These are phyloP conservation scores for Taiozyma sp. DNA, from an alignment of 1,139 yeast species.

Conservation along the genomic window DNA sequence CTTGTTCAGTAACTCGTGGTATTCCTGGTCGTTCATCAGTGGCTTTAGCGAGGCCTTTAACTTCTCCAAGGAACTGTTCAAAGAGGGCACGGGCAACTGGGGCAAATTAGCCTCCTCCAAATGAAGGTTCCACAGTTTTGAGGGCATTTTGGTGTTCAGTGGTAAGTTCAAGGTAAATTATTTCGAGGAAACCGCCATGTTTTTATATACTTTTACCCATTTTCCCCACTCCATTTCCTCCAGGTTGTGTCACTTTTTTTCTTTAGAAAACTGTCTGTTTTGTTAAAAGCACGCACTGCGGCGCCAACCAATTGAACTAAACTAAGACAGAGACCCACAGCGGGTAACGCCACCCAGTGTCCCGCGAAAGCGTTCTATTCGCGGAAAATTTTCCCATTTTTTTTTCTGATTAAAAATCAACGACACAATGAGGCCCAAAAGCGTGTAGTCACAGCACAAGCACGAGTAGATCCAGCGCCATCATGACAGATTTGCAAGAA, in stretches of 20 bases:
- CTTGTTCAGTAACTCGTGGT: slow-evolving; percentile 23
- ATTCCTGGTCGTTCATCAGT: slow-evolving; percentile 26
- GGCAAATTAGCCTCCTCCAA: slow-evolving; percentile 9
- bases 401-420: not conserved
- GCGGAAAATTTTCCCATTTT: not conserved
- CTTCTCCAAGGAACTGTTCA: slow-evolving; percentile 42
- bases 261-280: no score
- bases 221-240: no score
- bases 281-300: not conserved
- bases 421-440: not conserved
- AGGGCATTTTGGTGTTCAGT: not conserved
- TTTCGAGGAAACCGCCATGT: not conserved
- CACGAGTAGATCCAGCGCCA: not conserved
- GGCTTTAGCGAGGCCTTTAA: slow-evolving; percentile 48
- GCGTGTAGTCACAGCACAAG: not conserved
- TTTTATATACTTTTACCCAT: not conserved
- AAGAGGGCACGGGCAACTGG: slow-evolving; percentile 48
- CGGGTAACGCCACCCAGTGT: not conserved
- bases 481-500: slow-evolving; percentile 60
- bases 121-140: not conserved
- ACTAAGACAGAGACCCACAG: not conserved
- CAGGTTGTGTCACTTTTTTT: no score
- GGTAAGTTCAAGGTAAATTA: not conserved
- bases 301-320: not conserved
- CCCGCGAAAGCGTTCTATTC: not conserved